Evolutionary conservation across 371 early-diverging fungal species (phyloP), one percentile per base, ranked within the genome.

Genomic region (Lichtheimia hyalospora): DNA sequence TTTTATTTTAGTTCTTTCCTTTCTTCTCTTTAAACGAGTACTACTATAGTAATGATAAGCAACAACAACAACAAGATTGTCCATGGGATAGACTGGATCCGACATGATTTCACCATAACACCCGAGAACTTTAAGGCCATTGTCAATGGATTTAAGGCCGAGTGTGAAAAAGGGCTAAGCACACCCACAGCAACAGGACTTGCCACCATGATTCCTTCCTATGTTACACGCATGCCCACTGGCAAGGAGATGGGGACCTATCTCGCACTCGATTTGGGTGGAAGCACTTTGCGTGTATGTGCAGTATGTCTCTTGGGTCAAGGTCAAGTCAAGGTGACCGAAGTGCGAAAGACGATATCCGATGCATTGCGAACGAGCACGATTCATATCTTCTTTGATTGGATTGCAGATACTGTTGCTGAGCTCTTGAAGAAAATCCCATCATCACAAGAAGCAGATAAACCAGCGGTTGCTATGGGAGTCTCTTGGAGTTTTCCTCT

Each of bases 191-290:
- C 76, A 44, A 52, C 57, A 20, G 84, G 82, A 28, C 73, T 84
- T 49, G 73, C 79, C 18, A 75, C 82, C 46, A 77, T 71, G 83
- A 84, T 92, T 63, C 96, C 94, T n/a, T 92, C 93, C 3, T 95
- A 82, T 73, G 92, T 95, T 52, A 82, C 82, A 28, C 69, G 80
- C 13, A 69, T 89, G 20, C 95, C 95, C 18, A 86, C 84, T 18
- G 95, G 95, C 28, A 69, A 81, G 46, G 95, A 95, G 63, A 86
- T 79, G 14, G 95, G 94, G 49, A 83, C 84, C 27, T 93, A 81
- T 73, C 75, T 96, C 25, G 92, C 94, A n/a, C 76, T 96, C 41
- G 96, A 96, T 71, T 75, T 95, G 51, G 95, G 95, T 42, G 96
- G 95, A 24, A 91, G 93, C 59, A 94, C 94, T 67, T 83, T 95